Base-by-base conservation (phyloP, 2,329 filamentous ascomycete species). In the Fusarium sarcochroum region DNA sequence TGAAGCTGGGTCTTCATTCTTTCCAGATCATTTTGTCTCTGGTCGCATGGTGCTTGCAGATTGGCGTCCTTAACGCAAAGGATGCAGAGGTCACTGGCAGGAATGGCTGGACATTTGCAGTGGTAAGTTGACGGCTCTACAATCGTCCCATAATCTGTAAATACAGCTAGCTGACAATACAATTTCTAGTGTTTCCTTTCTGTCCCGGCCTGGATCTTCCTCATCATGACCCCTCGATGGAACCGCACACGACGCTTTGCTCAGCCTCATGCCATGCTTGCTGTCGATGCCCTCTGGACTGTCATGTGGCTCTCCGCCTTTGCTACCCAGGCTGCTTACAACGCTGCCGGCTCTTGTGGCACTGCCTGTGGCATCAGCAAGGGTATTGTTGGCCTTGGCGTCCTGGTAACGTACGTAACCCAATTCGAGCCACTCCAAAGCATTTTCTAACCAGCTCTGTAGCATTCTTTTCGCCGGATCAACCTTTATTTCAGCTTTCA, bases 251-350 rank as follows among this genome's bases (percentile, higher is more conserved):
- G 87, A 55, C 87, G 83, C 66, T 82, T 89, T 53, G 89, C 89
- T 50, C 82, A 90, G 60, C 87, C 89, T 4, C 85, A 88, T 69
- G 89, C 83, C 63, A 88, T 91, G 83, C 79, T 88, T 23, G 80
- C 78, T 10, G 80, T 90, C 32, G 89, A 91, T 73, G 78, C 77
- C n/a, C 38, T 88, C 58, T 90, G 85, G 74, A 80, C 81, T 73
- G 76, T 91, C 68, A 79, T 91, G 65, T 91, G 89, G 89, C 81
- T 92, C 42, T 89, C 89, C 4, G 89, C 86, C 18, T 91, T 91
- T 75, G 86, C 89, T 30, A 85, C 87, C 18, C 87, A 91, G 74
- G 89, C 90, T 4, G 83, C 86, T 10, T 91, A 87, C 79, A 91
- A 91, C 79, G 82, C 83, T 5, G 81, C 82, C 21, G 82, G 82